Conservation (phyloP, 768 basidiomycete genomes). For the Boletus tylopilopsis region DNA sequence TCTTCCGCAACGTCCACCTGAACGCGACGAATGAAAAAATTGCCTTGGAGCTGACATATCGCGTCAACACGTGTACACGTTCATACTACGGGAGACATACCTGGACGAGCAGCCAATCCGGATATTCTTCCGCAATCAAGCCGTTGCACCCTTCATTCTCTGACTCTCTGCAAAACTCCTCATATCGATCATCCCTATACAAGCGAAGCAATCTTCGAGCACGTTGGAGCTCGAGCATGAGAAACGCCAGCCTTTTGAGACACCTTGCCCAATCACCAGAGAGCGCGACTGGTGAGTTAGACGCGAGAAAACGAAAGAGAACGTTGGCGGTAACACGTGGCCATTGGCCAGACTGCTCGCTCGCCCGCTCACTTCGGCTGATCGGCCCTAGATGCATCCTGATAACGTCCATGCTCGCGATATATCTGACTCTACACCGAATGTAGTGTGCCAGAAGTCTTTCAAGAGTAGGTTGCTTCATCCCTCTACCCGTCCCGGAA, state of each 20-base stretch:
- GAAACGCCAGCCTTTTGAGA: slow-evolving; percentile 28
- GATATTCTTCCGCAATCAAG: slow-evolving; percentile 16
- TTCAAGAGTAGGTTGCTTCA: not conserved
- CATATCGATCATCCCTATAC: slow-evolving; percentile 15
- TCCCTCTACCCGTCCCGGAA: not conserved
- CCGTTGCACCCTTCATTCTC: slow-evolving; percentile 23
- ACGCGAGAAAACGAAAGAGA: slow-evolving; percentile 31
- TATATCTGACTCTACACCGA: slow-evolving; percentile 5
- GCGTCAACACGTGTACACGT: not conserved
- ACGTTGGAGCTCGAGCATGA: slow-evolving; percentile 34
- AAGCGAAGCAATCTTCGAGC: slow-evolving; percentile 34
- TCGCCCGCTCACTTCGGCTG: slow-evolving; percentile 14
- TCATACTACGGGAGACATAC: slow-evolving; percentile 14
- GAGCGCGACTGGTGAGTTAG: slow-evolving; percentile 16
- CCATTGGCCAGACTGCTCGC: slow-evolving; percentile 32
- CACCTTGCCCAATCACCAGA: slow-evolving; percentile 28
- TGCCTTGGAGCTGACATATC: slow-evolving; percentile 38
- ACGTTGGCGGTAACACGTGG: slow-evolving; percentile 32
- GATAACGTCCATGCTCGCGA: not conserved
- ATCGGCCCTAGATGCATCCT: slow-evolving; percentile 9
- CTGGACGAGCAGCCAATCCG: slow-evolving; percentile 47
- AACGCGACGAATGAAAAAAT: slow-evolving; percentile 41
- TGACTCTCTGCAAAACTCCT: slow-evolving; percentile 31
- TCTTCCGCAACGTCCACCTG: slow-evolving; percentile 41
- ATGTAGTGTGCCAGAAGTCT: slow-evolving; percentile 10